A percentile compares a stretch with the other conserved stretches of the same genome.
phyloP scores from a whole-genome alignment of 2,329 filamentous ascomycete genomes.

The Nemania serpens region DNA sequence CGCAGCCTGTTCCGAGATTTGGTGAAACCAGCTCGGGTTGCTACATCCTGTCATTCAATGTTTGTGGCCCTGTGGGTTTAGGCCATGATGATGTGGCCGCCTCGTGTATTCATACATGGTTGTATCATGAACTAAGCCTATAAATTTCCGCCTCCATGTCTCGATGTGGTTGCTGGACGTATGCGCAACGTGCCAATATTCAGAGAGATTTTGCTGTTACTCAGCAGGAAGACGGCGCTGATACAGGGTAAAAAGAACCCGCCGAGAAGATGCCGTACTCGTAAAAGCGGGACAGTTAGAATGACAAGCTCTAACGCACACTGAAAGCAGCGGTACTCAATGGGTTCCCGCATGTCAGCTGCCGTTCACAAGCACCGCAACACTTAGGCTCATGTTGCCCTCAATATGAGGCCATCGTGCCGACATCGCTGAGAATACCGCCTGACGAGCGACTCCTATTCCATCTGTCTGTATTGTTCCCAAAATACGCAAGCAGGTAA shows the following conservation, averaged over 20 bases:
- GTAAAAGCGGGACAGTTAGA: neutral
- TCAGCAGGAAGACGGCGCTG: neutral
- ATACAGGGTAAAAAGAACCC: neutral
- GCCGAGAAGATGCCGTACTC: slow-evolving; percentile 3
- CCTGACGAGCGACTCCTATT: no score
- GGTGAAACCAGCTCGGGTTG: slow-evolving; percentile 30
- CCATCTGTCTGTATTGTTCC: neutral
- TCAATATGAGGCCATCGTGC: neutral
- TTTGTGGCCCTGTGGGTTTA: neutral
- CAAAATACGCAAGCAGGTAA: neutral
- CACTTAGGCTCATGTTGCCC: neutral
- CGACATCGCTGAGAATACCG: neutral
- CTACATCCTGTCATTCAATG: slow-evolving; percentile 28
- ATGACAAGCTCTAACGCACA: neutral
- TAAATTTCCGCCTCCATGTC: neutral
- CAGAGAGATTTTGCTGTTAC: neutral
- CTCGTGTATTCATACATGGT: slow-evolving; percentile 16
- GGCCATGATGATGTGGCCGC: slow-evolving; percentile 13
- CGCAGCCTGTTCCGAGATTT: slow-evolving; percentile 39
- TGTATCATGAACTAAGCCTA: slow-evolving; percentile 6
- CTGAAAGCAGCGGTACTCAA: neutral
- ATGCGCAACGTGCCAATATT: neutral
- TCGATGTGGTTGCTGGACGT: neutral
- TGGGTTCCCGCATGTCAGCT: neutral
- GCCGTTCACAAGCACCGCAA: neutral